Conservation (phyloP, 148 eudicot species). For the Dianthus caryophyllus region DNA sequence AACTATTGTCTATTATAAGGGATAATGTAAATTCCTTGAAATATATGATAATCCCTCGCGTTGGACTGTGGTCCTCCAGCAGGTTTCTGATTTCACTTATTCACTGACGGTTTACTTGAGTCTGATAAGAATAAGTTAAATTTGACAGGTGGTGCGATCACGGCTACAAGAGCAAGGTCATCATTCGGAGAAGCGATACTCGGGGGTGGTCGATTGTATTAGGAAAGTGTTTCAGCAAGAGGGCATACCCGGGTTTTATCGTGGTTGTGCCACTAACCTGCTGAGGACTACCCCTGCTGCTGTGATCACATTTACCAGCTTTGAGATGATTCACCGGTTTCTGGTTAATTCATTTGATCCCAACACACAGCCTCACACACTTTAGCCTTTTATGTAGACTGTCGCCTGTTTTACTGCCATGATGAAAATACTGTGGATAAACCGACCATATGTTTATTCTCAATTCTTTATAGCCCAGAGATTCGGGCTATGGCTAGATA, state of each 20-base stretch:
- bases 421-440: constrained; percentile 18
- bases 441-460: constrained; percentile 11
- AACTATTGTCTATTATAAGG: not conserved
- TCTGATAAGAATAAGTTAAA: constrained; percentile 8
- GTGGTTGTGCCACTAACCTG: constrained; percentile 91
- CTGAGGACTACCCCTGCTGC: constrained; percentile 95
- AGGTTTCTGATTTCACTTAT: not conserved
- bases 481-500: constrained; percentile 12
- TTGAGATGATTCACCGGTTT: constrained; percentile 94
- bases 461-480: constrained; percentile 22
- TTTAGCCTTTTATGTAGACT: constrained; percentile 28
- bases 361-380: constrained; percentile 52
- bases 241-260: constrained; percentile 85
- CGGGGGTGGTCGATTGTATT: constrained; percentile 72
- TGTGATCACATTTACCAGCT: constrained; percentile 94
- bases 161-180: constrained; percentile 96
- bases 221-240: constrained; percentile 65
- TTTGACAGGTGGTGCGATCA: constrained; percentile 77
- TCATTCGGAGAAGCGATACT: constrained; percentile 74
- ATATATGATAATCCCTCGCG: too few species aligned
- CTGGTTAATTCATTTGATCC: constrained; percentile 48
- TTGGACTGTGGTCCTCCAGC: too few species aligned
- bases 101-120: not conserved
- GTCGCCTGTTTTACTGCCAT: constrained; percentile 8
- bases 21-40: too few species aligned